Evolutionary conservation across 805 yeast genomes (phyloP), one percentile per base, ranked within the genome.

Genomic region (Ogataea methylovora): DNA sequence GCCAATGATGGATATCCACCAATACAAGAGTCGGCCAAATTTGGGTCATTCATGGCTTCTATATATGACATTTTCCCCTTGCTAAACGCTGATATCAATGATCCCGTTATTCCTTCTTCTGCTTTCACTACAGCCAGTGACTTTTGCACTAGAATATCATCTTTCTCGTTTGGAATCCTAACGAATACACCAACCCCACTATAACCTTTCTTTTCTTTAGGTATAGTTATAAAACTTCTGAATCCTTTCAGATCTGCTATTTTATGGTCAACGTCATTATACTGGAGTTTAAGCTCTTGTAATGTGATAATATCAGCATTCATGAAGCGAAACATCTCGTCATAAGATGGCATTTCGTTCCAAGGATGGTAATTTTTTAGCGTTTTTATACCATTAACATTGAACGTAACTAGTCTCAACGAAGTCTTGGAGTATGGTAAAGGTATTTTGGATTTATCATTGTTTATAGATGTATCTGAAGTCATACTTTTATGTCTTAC

Each of bases 81-180:
- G n/a, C n/a, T n/a, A 12, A 17, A 17, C 3, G 48, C 47, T 9
- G 47, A 38, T 21, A 44, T 44, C 20, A 76, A 51, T 39, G 61
- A 58, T 0, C 97, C 98, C 0, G 96, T 82, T 7, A 92, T 63
- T 0, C 98, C 98, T 55, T 90, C 95, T 51, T 92, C 97, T 0
- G 88, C 96, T 42, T 72, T 75, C 3, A 71, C 33, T 1, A 86
- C 85, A 2, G 66, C 58, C 18, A 87, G 51, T 2, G 67, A 52
- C 14, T 52, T 49, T 34, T 46, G 52, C 2, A 60, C 35, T 16
- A 42, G 29, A 1, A 55, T 50, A 0, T 70, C 54, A 18, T 79
- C 83, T 9, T 54, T 56, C 0, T 56, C 58, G 1, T 49, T 45
- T 1, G 80, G 75, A 3, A 63, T 56, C 30, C 87, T 60, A 2